Evolutionary conservation across 2,329 filamentous ascomycete species (phyloP).

Genomic region (Fusarium continuum): DNA sequence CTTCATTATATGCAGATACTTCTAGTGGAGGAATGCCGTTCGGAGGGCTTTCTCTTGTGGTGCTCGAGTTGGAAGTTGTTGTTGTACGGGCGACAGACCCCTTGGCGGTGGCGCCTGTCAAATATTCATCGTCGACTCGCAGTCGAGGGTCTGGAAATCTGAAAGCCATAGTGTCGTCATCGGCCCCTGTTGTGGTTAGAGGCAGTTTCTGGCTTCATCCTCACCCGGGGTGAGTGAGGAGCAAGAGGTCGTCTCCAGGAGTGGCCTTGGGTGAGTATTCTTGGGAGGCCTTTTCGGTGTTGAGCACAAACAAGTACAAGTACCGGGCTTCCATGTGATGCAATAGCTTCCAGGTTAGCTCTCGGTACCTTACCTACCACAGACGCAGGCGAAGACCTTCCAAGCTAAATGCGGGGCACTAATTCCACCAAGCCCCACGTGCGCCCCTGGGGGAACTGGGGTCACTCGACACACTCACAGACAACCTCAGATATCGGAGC

Average conservation of each 20-base stretch:
- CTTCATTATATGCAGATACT: slow-evolving; percentile 28
- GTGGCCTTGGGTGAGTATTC: slow-evolving; percentile 4
- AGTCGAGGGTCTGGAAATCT: slow-evolving; percentile 47
- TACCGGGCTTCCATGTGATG: slow-evolving; percentile 44
- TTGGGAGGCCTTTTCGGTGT: slow-evolving; percentile 26
- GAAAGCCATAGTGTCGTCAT: slow-evolving; percentile 52
- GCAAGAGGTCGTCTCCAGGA: slow-evolving; percentile 24
- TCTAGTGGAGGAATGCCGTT: slow-evolving; percentile 37
- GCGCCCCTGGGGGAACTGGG: slow-evolving; percentile 25
- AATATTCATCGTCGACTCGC: slow-evolving; percentile 43
- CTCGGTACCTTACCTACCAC: slow-evolving; percentile 26
- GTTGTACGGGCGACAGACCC: slow-evolving; percentile 34
- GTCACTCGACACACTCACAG: slow-evolving; percentile 15
- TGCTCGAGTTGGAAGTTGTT: slow-evolving; percentile 19
- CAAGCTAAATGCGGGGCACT: slow-evolving; percentile 45
- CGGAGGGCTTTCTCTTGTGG: slow-evolving; percentile 32
- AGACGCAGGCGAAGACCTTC: slow-evolving; percentile 17
- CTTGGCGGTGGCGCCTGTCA: slow-evolving; percentile 28
- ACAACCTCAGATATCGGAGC: background rate
- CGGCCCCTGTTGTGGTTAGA: slow-evolving; percentile 37
- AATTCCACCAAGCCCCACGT: slow-evolving; percentile 38
- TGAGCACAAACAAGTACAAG: slow-evolving; percentile 8
- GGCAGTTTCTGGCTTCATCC: slow-evolving; percentile 39
- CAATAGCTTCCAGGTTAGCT: slow-evolving; percentile 40
- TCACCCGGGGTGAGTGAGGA: slow-evolving; percentile 31